Percentiles rank a stretch among this genome's conserved stretches.
Conservation (phyloP, 805 yeast species). For the Lachancea kluyveri region DNA sequence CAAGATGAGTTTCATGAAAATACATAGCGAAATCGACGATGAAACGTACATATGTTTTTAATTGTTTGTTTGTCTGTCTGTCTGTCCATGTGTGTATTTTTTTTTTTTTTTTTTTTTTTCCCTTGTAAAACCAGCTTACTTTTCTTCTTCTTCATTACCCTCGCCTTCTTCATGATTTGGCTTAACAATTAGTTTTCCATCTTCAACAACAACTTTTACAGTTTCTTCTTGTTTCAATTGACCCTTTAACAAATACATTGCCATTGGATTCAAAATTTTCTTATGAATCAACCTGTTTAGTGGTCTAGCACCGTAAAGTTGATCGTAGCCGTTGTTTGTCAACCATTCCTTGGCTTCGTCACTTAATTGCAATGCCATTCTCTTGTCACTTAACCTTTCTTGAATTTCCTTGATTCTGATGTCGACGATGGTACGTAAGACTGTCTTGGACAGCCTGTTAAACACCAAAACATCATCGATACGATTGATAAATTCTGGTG, state of each 20-base stretch:
- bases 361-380: conserved; percentile 55
- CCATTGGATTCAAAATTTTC: conserved; percentile 81
- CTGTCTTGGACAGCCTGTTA: conserved; percentile 75
- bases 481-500: conserved; percentile 94
- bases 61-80: no score
- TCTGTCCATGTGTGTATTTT: no score
- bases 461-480: conserved; percentile 91
- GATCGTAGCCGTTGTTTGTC: conserved; percentile 83
- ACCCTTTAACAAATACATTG: conserved; percentile 72
- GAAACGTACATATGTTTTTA: no score
- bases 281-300: conserved; percentile 85
- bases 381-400: conserved; percentile 68
- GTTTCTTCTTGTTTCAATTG: conserved; percentile 56
- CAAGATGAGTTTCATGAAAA: no score
- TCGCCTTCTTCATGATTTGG: conserved; percentile 41
- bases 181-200: conserved; percentile 38
- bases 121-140: no score
- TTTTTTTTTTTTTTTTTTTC: no score
- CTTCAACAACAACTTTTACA: conserved; percentile 42
- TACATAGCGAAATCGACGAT: no score
- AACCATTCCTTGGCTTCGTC: conserved; percentile 71
- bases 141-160: conserved; percentile 13
- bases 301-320: conserved; percentile 93
- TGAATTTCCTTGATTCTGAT: conserved; percentile 78
- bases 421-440: conserved; percentile 75